Evolutionary conservation across 306 rosid genomes (phyloP), one percentile per base, ranked within the genome.

Genomic region (Quercus agrifolia): DNA sequence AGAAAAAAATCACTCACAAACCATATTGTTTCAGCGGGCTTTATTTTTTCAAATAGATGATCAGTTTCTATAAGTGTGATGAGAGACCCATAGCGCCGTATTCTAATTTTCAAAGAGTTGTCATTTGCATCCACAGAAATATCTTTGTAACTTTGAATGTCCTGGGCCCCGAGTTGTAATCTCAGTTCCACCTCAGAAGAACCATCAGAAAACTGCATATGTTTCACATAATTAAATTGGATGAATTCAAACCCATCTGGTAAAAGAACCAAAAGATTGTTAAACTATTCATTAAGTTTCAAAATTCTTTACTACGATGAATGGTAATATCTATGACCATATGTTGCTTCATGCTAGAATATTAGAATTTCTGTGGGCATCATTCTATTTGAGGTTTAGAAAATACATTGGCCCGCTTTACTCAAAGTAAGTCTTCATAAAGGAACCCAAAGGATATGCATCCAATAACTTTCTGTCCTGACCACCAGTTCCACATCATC

Each of bases 1-100:
- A 12, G 17, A 49, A 49, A 56, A 59, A 19, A 74, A 67, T 70
- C 51, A 74, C 21, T 73, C 81, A 89, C 88, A 75, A 77, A 90
- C 98, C 99, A 93, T 88, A 93, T 95, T 80, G 99, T 95, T 87
- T 95, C 97, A 25, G 92, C 78, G 75, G 99, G 90, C 88, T 91
- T 90, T 83, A 95, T 90, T 85, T 78, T 88, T 73, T 86, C 97
- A 82, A 93, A 95, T 71, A 93, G 91, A 21, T 83, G 81, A 86
- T 85, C 79, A 23, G 96, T 90, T 79, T 93, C 92, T 70, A 93
- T 79, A 49, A 93, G 87, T n/a, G 97, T 92, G 77, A 84, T 28
- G 11, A 79, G 81, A 64, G 92, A 89, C 63, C 94, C 98, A 62
- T 83, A 80, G 31, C 82, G 69, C 82, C 69, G 87, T n/a, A 86